A percentile compares a stretch with the other conserved stretches of the same genome.
Evolutionary conservation across 2,329 filamentous ascomycete genomes (phyloP).

Genomic region (Rhinocladiella mackenziei): DNA sequence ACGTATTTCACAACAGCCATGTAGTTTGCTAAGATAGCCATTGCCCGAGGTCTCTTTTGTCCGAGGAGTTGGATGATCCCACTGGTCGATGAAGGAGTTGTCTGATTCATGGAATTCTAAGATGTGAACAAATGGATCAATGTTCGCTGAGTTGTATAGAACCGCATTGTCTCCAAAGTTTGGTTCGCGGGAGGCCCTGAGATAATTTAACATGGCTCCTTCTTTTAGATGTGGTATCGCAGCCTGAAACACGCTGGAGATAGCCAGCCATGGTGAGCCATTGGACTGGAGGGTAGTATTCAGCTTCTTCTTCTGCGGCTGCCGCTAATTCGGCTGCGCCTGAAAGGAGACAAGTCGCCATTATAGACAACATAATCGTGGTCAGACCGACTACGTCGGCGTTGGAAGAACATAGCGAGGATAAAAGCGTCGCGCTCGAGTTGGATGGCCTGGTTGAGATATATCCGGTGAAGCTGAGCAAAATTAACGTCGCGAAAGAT

Average conservation of each 20-base stretch:
- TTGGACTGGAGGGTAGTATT: constrained; percentile 33
- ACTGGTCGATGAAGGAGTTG: constrained; percentile 27
- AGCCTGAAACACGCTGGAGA: constrained; percentile 29
- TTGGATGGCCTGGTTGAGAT: constrained; percentile 29
- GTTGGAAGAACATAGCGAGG: constrained; percentile 28
- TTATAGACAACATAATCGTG: constrained; percentile 31
- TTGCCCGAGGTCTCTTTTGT: constrained; percentile 30
- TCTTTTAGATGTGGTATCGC: constrained; percentile 25
- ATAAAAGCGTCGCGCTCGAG: constrained; percentile 32
- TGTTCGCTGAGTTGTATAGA: constrained; percentile 28
- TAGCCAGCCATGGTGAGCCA: constrained; percentile 34
- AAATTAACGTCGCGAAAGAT: constrained; percentile 9
- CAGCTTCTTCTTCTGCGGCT: constrained; percentile 26
- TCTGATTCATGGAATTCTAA: constrained; percentile 21
- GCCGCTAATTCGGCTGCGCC: constrained; percentile 32
- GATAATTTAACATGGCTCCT: constrained; percentile 28
- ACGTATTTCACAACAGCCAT: constrained; percentile 33
- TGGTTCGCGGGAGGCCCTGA: constrained; percentile 27
- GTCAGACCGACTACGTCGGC: constrained; percentile 33
- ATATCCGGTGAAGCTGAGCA: constrained; percentile 14
- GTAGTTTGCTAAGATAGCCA: constrained; percentile 34
- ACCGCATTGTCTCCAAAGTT: constrained; percentile 20
- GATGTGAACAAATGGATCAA: constrained; percentile 21
- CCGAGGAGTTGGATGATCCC: neutral
- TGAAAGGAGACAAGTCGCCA: constrained; percentile 27